phyloP scores from a whole-genome alignment of 73 alveolate genomes.

The Paramecium biaurelia region DNA sequence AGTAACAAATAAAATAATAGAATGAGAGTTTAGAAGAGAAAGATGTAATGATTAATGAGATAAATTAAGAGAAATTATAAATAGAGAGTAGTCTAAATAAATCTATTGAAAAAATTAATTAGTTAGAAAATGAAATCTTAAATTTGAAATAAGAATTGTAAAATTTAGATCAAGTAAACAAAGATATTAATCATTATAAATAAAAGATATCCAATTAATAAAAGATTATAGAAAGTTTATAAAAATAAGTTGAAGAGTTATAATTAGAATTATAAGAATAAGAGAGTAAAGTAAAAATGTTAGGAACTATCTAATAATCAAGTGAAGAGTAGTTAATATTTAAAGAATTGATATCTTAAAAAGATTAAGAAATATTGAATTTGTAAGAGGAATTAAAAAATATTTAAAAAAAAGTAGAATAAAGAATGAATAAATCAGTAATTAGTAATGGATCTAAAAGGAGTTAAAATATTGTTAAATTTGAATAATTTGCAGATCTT shows the following conservation, averaged over 20 bases:
- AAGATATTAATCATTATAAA: not conserved
- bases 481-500: not conserved
- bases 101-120: not conserved
- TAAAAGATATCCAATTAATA: not conserved
- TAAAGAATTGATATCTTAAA: not conserved
- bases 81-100: not conserved
- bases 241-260: not conserved
- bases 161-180: not conserved
- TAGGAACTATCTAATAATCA: not conserved
- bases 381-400: not conserved
- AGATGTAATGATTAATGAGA: not conserved
- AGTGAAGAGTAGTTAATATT: not conserved
- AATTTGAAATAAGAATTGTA: not conserved
- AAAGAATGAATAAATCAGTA: not conserved
- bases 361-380: not conserved
- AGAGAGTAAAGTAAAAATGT: not conserved
- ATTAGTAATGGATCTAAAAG: not conserved
- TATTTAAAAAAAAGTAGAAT: not conserved
- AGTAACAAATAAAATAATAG: not conserved
- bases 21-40: not conserved
- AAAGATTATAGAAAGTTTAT: not conserved
- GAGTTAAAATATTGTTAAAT: not conserved
- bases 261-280: not conserved
- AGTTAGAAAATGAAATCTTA: not conserved
- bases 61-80: not conserved